Base-by-base conservation (phyloP, 2,329 filamentous ascomycete genomes). In the Thelonectria blattea region DNA sequence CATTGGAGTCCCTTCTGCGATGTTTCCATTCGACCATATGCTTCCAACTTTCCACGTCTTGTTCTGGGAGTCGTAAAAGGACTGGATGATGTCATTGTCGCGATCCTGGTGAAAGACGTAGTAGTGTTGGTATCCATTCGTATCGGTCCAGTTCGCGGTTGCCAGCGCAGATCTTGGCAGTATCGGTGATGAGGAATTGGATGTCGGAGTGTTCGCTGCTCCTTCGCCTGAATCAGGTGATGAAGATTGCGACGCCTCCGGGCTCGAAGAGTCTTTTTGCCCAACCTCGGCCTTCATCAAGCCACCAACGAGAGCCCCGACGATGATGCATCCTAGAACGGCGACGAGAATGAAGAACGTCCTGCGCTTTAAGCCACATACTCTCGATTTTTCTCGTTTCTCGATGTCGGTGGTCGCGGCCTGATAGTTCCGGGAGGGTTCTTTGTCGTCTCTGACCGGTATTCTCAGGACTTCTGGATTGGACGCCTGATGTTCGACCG, bases 101-200 rank as follows among this genome's bases (percentile, higher is more conserved):
- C 32, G 14, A 18, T 32, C 18, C 34, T 57, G 55, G 47, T 51
- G 30, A 34, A 57, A 57, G 3, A 57, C 55, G n/a, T 57, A 57
- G 18, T 57, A 57, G 14, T 57, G 55, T 8, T 45, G 24, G 34
- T 51, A 24, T 10, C 41, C 48, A 48, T 42, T 42, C 10, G 39
- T 37, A 37, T 58, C 56, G n/a, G 56, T 58, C 56, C 56, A 58
- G 22, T 53, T 58, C 3, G 39, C 49, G 4, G 49, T 58, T 24
- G 42, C 56, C 10, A 58, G 8, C 17, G 27, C 22, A 3, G 56
- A 59, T 5, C 43, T 46, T 10, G 43, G 15, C 7, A 48, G 30
- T 10, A 59, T 54, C 5, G 50, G 27, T 12, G 42, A n/a, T 1
- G 15, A 4, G 1, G 37, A 24, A 15, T 11, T 48, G 5, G 7